Percentiles rank a stretch among this genome's conserved stretches.
These are phyloP conservation scores for Penicillium lividum DNA, from an alignment of 495 filamentous ascomycete genomes.

Conservation along the genomic window DNA sequence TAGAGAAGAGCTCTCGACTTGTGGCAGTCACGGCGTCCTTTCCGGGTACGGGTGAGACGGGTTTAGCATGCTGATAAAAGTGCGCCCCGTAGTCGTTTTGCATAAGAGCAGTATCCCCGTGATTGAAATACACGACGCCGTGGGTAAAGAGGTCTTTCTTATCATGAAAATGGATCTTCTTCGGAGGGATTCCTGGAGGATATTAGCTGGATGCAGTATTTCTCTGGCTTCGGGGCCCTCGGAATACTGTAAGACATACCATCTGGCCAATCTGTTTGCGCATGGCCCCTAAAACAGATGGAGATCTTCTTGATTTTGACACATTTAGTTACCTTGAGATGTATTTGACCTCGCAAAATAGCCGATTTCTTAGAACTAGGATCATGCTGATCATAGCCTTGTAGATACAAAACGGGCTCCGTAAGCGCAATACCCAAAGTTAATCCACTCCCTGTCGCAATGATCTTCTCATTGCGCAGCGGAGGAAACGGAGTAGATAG, in stretches of 20 bases:
- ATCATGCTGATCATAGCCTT: constrained; percentile 86
- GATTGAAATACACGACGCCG: constrained; percentile 50
- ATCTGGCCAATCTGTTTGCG: constrained; percentile 95
- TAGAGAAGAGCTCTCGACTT: constrained; percentile 44
- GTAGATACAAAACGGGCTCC: constrained; percentile 86
- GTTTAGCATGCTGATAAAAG: constrained; percentile 46
- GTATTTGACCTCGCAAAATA: constrained; percentile 81
- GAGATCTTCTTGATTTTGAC: constrained; percentile 95
- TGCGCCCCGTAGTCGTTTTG: constrained; percentile 58
- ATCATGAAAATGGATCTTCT: constrained; percentile 80
- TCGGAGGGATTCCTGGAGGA: constrained; percentile 78
- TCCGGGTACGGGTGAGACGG: constrained; percentile 45
- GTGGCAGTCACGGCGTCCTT: constrained; percentile 46
- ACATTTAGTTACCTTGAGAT: constrained; percentile 80
- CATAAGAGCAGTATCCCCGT: constrained; percentile 63
- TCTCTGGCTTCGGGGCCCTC: background rate
- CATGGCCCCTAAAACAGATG: constrained; percentile 80
- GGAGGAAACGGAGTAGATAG: constrained; percentile 37
- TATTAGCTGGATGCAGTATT: background rate
- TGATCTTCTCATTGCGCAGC: constrained; percentile 61
- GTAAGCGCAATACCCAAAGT: constrained; percentile 74
- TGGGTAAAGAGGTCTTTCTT: constrained; percentile 59
- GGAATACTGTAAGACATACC: constrained; percentile 47
- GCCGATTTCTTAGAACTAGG: constrained; percentile 69
- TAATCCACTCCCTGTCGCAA: constrained; percentile 73